A percentile compares a stretch with the other conserved stretches of the same genome.
Conservation (phyloP, 208 protist genomes). For the Leishmania martiniquensis region DNA sequence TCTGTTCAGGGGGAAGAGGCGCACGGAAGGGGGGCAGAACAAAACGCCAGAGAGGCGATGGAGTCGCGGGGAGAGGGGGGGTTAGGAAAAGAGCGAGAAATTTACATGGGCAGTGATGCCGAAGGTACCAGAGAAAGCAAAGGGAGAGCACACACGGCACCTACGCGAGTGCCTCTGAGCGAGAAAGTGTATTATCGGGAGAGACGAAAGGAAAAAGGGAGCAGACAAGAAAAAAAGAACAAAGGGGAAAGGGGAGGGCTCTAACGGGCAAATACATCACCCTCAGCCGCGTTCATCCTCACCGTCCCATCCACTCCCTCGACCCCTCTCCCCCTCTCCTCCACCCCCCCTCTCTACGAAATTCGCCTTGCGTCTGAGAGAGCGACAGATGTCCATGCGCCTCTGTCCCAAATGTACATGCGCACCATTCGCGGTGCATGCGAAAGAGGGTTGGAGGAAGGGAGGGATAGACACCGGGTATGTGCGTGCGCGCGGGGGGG, state of each 20-base stretch:
- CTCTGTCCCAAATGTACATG: conserved; percentile 1
- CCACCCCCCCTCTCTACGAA: not conserved
- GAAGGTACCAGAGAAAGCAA: not conserved
- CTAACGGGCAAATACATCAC: not conserved
- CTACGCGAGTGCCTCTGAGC: not conserved
- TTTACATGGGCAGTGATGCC: not conserved
- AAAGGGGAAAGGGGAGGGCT: not conserved
- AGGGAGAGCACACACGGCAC: not conserved
- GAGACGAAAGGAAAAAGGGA: not conserved
- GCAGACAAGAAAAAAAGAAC: not conserved
- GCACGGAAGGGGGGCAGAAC: not conserved
- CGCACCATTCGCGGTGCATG: not conserved
- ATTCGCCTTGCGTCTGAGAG: not conserved
- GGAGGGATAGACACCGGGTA: not conserved
- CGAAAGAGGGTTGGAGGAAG: not conserved
- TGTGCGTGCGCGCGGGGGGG: not conserved
- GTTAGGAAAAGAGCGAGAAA: not conserved
- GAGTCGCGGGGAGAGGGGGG: not conserved
- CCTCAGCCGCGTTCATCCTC: not conserved
- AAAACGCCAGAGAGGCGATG: not conserved
- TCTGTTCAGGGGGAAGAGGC: no score
- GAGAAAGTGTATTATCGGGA: not conserved
- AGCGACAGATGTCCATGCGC: not conserved
- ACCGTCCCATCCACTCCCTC: not conserved
- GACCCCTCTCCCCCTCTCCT: not conserved